Base-by-base conservation (phyloP, 805 yeast genomes). In the Sugiyamaella mastotermitis region DNA sequence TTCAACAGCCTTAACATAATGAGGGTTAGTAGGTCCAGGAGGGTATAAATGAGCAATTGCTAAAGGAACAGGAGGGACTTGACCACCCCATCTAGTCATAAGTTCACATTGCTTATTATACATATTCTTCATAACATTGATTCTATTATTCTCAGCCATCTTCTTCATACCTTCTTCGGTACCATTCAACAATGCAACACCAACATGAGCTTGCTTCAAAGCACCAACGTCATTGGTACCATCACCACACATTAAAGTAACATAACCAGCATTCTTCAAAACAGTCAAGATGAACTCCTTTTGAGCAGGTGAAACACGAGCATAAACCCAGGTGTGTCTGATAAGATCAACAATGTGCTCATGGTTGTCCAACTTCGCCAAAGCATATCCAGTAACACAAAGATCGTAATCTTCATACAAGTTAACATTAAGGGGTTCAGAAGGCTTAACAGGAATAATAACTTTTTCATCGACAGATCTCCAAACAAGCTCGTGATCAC, bases 211-310 rank as follows among this genome's bases (percentile, higher is more conserved):
- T 68, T 92, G 97, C 62, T 92, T 92, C 65, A 92, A 75, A 38
- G 98, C 98, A 63, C 98, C 98, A 35, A 92, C 98, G 69, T 92
- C 98, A 58, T 92, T 92, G n/a, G 98, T 92, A 65, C 98, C 98
- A 65, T 92, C 98, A 71, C 98, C 98, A 65, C 98, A 92, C 98
- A 92, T 92, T 53, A 92, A 72, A 17, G 97, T 92, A 56, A 77
- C 82, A 64, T 90, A 92, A 18, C 96, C 96, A 59, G 85, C 72
- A 46, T 77, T 80, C 61, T 90, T 92, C 60, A 85, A 74, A 26
- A 87, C 74, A 45, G 78, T 80, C 54, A 92, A 70, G 52, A 92
- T 79, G 50, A 82, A 86, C 64, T 92, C 98, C 65, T 92, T 92
- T 66, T 92, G 98, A 18, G 82, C 56, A 28, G 98, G 98, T 5